Conservation (phyloP, 805 yeast genomes). For the Teunomyces cretensis region DNA sequence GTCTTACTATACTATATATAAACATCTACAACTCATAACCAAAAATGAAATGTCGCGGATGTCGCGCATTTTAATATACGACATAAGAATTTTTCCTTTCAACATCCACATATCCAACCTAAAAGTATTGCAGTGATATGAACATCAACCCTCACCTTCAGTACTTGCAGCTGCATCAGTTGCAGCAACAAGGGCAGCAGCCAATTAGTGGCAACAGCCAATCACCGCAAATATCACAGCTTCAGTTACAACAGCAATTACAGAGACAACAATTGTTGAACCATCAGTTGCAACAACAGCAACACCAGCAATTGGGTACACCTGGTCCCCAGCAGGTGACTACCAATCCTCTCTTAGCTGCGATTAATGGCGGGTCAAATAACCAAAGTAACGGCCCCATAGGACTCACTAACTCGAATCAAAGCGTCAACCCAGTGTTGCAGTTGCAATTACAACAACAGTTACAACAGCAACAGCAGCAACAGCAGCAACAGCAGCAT, state of each 20-base stretch:
- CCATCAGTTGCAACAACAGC: slow-evolving; percentile 13
- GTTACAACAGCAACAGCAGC: slow-evolving; percentile 21
- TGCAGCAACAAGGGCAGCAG: slow-evolving; percentile 21
- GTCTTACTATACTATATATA: neutral
- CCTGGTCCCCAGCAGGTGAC: slow-evolving; percentile 19
- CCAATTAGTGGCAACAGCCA: slow-evolving; percentile 20
- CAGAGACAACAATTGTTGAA: slow-evolving; percentile 9
- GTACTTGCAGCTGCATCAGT: slow-evolving; percentile 37
- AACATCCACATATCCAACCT: neutral
- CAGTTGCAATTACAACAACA: slow-evolving; percentile 33
- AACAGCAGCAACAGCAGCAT: slow-evolving; percentile 20
- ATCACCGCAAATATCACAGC: slow-evolving; percentile 37
- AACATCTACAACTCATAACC: neutral
- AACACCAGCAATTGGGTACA: slow-evolving; percentile 12
- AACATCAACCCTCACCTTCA: slow-evolving; percentile 45
- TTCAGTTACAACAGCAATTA: slow-evolving; percentile 24
- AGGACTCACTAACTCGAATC: slow-evolving; percentile 12
- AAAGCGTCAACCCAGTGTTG: slow-evolving; percentile 25
- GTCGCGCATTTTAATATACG: neutral
- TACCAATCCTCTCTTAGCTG: slow-evolving; percentile 37
- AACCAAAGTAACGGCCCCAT: slow-evolving; percentile 14
- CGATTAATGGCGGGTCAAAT: slow-evolving; percentile 29
- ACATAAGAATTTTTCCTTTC: slow-evolving; percentile 4
- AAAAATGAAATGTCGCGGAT: slow-evolving; percentile 1
- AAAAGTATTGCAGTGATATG: slow-evolving; percentile 19